These are phyloP conservation scores for Leishmania martiniquensis DNA, from an alignment of 208 protist genomes.

Conservation along the genomic window DNA sequence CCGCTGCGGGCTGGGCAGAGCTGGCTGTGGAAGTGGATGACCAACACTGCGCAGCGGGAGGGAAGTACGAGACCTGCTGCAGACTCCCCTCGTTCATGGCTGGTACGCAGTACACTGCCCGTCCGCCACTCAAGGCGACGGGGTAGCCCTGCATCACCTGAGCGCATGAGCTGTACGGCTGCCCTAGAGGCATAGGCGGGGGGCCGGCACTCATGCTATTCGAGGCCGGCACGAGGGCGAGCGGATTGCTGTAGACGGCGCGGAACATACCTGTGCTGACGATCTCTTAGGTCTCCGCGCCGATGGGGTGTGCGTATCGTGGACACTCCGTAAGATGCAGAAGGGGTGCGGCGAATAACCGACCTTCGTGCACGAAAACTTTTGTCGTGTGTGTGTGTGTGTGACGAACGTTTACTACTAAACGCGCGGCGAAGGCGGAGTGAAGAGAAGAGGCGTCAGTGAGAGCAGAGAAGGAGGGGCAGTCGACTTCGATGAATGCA, in stretches of 20 bases:
- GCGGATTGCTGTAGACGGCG: not conserved
- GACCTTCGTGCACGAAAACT: no score
- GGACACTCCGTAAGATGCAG: not conserved
- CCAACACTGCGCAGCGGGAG: not conserved
- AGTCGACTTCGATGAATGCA: no score
- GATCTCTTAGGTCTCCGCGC: not conserved
- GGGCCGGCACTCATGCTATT: not conserved
- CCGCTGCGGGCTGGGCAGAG: not conserved
- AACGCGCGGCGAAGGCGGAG: not conserved
- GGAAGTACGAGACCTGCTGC: not conserved
- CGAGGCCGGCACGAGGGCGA: not conserved
- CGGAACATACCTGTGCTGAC: slow-evolving; percentile 15
- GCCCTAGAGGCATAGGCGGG: not conserved
- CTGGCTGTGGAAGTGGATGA: no score
- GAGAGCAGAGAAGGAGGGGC: no score
- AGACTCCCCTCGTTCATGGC: not conserved
- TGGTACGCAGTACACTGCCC: not conserved
- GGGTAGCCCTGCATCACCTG: slow-evolving; percentile 2
- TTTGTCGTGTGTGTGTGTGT: no score
- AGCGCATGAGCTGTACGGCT: not conserved
- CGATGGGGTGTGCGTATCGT: not conserved
- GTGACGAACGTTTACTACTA: no score
- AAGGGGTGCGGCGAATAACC: not conserved
- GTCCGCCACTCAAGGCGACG: not conserved
- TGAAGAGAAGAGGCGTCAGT: no score